phyloP scores from a whole-genome alignment of 768 basidiomycete genomes.

The Auricularia sp. region DNA sequence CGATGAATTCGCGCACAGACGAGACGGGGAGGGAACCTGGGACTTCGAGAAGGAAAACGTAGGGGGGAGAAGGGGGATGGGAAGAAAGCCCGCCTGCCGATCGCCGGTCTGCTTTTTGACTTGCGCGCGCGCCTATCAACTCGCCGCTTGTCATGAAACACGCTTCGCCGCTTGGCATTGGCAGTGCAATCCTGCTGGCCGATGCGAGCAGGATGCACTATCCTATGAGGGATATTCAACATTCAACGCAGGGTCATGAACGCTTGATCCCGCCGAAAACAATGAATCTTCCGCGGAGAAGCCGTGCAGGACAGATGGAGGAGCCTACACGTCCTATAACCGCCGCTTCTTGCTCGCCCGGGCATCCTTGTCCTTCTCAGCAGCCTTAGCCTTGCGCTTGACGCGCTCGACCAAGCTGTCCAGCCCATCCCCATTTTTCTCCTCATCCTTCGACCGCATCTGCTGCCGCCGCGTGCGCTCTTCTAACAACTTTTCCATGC shows the following conservation, averaged over 20 bases:
- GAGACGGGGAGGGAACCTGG: neutral
- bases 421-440: constrained; percentile 30
- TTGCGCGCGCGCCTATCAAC: too few species aligned
- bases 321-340: too few species aligned
- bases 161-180: too few species aligned
- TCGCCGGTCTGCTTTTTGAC: too few species aligned
- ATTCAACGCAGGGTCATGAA: too few species aligned
- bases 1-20: neutral
- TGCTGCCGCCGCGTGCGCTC: constrained; percentile 62
- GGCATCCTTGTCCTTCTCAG: neutral
- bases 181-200: too few species aligned
- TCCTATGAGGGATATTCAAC: too few species aligned
- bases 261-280: too few species aligned
- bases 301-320: too few species aligned
- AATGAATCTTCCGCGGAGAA: too few species aligned
- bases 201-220: too few species aligned
- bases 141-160: too few species aligned
- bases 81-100: neutral
- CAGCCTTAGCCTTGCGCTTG: constrained; percentile 58
- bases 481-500: constrained; percentile 76
- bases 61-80: neutral
- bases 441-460: constrained; percentile 11
- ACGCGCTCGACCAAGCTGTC: constrained; percentile 73
- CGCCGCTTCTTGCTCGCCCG: neutral
- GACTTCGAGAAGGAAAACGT: neutral